Evolutionary conservation across 1,284 basidiomycete species (phyloP), one percentile per base, ranked within the genome.

Genomic region (Sanghuangporus baumii): DNA sequence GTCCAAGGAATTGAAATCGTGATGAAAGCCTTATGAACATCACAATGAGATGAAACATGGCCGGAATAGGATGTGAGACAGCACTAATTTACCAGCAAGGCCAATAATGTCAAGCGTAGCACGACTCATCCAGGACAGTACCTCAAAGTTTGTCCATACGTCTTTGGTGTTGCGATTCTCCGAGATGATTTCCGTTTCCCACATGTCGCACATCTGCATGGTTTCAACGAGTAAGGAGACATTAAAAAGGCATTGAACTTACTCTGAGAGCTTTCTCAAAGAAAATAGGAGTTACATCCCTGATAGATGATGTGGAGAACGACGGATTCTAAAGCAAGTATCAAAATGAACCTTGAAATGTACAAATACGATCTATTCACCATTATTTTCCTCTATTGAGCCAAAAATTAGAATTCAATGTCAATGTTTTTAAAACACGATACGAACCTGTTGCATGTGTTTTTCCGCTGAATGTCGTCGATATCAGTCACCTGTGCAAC

Each of bases 101-200:
- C 87, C 87, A 60, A 91, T 89, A 26, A 89, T 77, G 67, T 91
- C 88, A 40, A 90, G 74, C 0, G 88, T 89, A 62, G 78, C 76
- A 60, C 78, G 79, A 51, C 76, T 82, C 11, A 89, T 71, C 77
- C 82, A 85, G 0, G 78, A 71, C 4, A 86, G 72, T 2, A 83
- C 77, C 62, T 91, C 82, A 31, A 83, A 69, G 2, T 68, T 71
- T 20, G 46, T 36, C 6, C 54, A 43, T 3, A 52, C 55, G 23
- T 62, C 74, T 5, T 31, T 31, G 26, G 26, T 31, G 5, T 31
- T 31, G 20, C 38, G 34, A 20, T 58, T 41, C 26, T 67, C 40
- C 40, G 3, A 67, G n/a, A 67, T 59, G 23, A 73, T 66, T 59
- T 79, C 72, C 1, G 65, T 55, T 2, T 66, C 67, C 80, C 76